phyloP scores from a whole-genome alignment of 176 grass and related monocot species.

The Secale cereale region DNA sequence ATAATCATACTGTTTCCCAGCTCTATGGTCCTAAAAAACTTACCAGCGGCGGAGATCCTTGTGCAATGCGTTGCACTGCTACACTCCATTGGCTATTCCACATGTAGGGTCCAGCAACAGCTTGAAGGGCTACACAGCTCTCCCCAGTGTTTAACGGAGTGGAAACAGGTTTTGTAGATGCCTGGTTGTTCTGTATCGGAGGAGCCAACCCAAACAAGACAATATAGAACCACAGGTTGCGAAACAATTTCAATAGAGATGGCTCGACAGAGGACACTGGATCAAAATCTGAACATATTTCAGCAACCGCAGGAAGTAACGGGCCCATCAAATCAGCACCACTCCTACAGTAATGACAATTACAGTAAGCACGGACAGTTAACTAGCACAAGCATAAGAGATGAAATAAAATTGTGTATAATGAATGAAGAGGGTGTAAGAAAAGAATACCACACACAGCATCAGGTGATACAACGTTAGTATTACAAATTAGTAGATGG shows the following conservation, averaged over 20 bases:
- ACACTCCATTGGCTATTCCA: slow-evolving; percentile 80
- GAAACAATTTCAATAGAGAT: slow-evolving; percentile 87
- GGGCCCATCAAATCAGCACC: slow-evolving; percentile 98
- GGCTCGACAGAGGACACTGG: slow-evolving; percentile 88
- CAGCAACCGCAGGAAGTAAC: slow-evolving; percentile 89
- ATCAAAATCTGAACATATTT: slow-evolving; percentile 99
- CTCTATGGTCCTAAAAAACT: slow-evolving; percentile 24
- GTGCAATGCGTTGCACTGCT: slow-evolving; percentile 84
- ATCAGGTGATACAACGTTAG: not conserved
- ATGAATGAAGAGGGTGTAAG: slow-evolving; percentile 9
- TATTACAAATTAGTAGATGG: not conserved
- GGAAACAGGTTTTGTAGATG: slow-evolving; percentile 70
- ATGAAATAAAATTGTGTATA: slow-evolving; percentile 15
- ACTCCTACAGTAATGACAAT: slow-evolving; percentile 59
- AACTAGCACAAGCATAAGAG: slow-evolving; percentile 1
- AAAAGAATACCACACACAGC: slow-evolving; percentile 25
- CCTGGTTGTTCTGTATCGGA: slow-evolving; percentile 81
- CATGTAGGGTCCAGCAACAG: slow-evolving; percentile 97
- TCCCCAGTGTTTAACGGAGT: slow-evolving; percentile 60
- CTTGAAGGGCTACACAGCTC: slow-evolving; percentile 76
- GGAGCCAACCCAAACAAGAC: slow-evolving; percentile 96
- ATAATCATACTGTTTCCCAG: slow-evolving; percentile 10
- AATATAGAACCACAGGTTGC: slow-evolving; percentile 99
- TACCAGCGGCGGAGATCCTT: slow-evolving; percentile 95
- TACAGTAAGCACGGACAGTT: not conserved